Base-by-base conservation (phyloP, 225 moss, liverwort and hornwort genomes). In the Sphagnum contortum region DNA sequence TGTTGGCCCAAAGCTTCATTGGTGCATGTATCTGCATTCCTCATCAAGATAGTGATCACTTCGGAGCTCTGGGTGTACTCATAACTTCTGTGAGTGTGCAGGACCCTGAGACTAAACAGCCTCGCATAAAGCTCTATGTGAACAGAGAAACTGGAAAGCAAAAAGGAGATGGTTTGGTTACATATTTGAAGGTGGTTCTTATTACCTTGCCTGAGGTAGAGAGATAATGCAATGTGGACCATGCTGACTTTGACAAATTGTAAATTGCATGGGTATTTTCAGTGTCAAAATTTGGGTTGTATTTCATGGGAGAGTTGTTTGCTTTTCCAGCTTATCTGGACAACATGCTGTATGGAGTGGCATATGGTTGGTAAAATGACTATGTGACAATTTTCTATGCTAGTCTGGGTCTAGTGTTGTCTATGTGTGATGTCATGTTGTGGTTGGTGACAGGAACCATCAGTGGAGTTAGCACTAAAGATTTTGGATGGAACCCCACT, bases 131-230 rank as follows among this genome's bases (percentile, higher is more conserved):
- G 75, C 80, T 98, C 6, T 98, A 98, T 64, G 80, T 87, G 55
- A 90, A 98, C 75, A 98, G 72, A 79, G 76, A 83, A 54, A 93
- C 93, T 45, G 91, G 91, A 65, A 81, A 81, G 73, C 92, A 87
- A 73, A 98, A 98, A 84, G 98, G 98, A 67, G 98, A 98, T 61
- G 98, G 88, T 57, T 77, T 98, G 70, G 90, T 98, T 47, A 98
- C 98, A 53, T 98, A 89, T 78, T 61, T 98, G 76, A 93, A 98
- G 91, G 94, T 94, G 73, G 65, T 74, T 69, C 13, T 70, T 57
- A 62, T 51, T 57, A 63, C 57, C 65, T 65, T 71, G 60, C 29
- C 29, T 29, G 0, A 29, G 29, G 29, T 29, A 29, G 29, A 29
- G 29, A 29, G 29, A 29, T n/a, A n/a, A n/a, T n/a, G n/a, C n/a